Evolutionary conservation across 345 rosid genomes (phyloP), one percentile per base, ranked within the genome.

Genomic region (Eucalyptus sideroxylon): DNA sequence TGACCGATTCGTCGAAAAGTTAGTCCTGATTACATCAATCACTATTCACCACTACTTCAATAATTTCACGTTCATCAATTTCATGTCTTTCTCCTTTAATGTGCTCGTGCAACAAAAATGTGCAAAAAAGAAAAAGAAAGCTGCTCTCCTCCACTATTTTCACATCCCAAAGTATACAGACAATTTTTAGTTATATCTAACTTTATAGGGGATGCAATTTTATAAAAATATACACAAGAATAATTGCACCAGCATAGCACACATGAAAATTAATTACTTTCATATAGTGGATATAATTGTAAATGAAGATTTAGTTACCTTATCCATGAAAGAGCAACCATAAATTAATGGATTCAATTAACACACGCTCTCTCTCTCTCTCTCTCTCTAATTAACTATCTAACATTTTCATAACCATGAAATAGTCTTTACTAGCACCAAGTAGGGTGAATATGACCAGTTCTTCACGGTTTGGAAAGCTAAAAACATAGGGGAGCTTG

Each of bases 1-100:
- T n/a, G 34, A 62, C 37, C 21, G 5, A 62, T 30, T 62, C 3
- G 0, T 27, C 1, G 5, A n/a, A 8, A 4, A 14, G 10, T 30
- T n/a, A 65, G 37, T 65, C 37, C 10, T 7, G 1, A 30, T n/a
- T 65, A 0, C 37, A 15, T n/a, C 17, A 7, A 65, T 15, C 77
- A 16, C 72, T 14, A 65, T 65, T 65, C 77, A n/a, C 19, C 21
- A 15, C 21, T n/a, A n/a, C 6, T 65, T n/a, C 37, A 7, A 15
- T n/a, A n/a, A 65, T 7, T n/a, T 65, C 21, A 15, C 10, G 1
- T 65, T 65, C 77, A n/a, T 65, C n/a, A 15, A n/a, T 65, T n/a
- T 4, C 37, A 15, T 65, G 10, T 65, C 37, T n/a, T 65, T 65
- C 37, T 65, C 10, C 77, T 30, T 65, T 4, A 65, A 15, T 15